Evolutionary conservation across 352 stramenopile genomes (phyloP).

Genomic region (Globisporangium takayamanum): DNA sequence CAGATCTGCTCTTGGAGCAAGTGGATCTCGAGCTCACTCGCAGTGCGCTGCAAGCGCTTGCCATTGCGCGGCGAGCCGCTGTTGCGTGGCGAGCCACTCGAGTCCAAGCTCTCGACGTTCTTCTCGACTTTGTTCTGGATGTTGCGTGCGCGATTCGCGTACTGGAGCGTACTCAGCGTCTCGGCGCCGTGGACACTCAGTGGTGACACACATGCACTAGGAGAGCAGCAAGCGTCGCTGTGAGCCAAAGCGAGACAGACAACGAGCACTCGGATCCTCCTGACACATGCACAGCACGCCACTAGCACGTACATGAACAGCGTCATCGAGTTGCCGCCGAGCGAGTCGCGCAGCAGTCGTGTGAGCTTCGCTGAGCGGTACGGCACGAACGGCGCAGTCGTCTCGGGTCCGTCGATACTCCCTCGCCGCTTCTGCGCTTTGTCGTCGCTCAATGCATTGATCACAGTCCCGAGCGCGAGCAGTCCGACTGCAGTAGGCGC

Average conservation of each 20-base stretch:
- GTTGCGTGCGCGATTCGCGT: slow-evolving; percentile 60
- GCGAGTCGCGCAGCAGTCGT: slow-evolving; percentile 38
- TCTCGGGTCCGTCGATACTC: slow-evolving; percentile 10
- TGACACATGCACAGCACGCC: not conserved
- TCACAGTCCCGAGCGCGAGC: slow-evolving; percentile 45
- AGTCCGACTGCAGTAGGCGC: slow-evolving; percentile 25
- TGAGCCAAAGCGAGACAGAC: not conserved
- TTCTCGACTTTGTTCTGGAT: slow-evolving; percentile 77
- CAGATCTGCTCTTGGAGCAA: slow-evolving; percentile 37
- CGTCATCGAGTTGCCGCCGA: slow-evolving; percentile 51
- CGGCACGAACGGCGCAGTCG: slow-evolving; percentile 22
- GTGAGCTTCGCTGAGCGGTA: slow-evolving; percentile 55
- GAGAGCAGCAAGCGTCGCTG: not conserved
- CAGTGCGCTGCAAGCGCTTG: slow-evolving; percentile 10
- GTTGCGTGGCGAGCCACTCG: slow-evolving; percentile 3
- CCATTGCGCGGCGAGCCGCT: slow-evolving; percentile 10
- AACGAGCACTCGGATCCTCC: not conserved
- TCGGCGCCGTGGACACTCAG: slow-evolving; percentile 40
- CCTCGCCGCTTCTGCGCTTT: slow-evolving; percentile 17
- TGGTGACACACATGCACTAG: slow-evolving; percentile 65
- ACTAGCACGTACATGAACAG: slow-evolving; percentile 40
- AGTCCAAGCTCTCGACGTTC: slow-evolving; percentile 32
- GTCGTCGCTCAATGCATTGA: slow-evolving; percentile 47
- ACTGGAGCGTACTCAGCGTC: slow-evolving; percentile 64
- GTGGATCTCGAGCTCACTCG: slow-evolving; percentile 37